phyloP scores from a whole-genome alignment of 805 yeast genomes.

The Ogataea siamensis region DNA sequence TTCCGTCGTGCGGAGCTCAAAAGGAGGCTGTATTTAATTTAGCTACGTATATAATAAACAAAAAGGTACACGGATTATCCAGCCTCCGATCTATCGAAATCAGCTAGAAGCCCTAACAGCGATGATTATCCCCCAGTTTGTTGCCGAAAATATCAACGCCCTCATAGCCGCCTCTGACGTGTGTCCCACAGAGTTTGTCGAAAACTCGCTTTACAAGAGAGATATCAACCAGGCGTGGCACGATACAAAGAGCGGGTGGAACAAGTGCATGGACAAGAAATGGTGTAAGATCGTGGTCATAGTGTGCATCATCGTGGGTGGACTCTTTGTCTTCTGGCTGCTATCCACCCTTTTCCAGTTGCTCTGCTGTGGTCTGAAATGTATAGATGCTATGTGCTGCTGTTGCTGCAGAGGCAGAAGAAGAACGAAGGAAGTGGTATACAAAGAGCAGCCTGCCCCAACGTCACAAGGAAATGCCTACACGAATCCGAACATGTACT shows the following conservation, averaged over 20 bases:
- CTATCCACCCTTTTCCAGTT: slow-evolving; percentile 54
- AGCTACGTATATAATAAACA: slow-evolving; percentile 1
- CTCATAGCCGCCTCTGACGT: slow-evolving; percentile 13
- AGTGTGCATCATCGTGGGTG: slow-evolving; percentile 64
- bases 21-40: slow-evolving; percentile 15
- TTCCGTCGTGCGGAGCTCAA: slow-evolving; percentile 8
- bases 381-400: slow-evolving; percentile 53
- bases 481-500: slow-evolving; percentile 34
- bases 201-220: slow-evolving; percentile 17
- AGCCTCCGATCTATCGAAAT: slow-evolving; percentile 4
- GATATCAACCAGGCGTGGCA: slow-evolving; percentile 7
- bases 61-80: background rate
- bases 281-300: slow-evolving; percentile 76
- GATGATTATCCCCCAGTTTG: slow-evolving; percentile 23
- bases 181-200: slow-evolving; percentile 25
- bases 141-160: slow-evolving; percentile 21
- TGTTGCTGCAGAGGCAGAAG: slow-evolving; percentile 34
- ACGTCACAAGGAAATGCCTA: slow-evolving; percentile 25
- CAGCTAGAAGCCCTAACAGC: background rate
- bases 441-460: slow-evolving; percentile 21
- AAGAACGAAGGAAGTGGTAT: slow-evolving; percentile 13
- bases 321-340: slow-evolving; percentile 53
- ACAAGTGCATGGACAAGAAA: slow-evolving; percentile 75
- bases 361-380: slow-evolving; percentile 53
- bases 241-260: slow-evolving; percentile 45